These are phyloP conservation scores for Penicillium sp. DNA, from an alignment of 2,329 filamentous ascomycete species.

Conservation along the genomic window DNA sequence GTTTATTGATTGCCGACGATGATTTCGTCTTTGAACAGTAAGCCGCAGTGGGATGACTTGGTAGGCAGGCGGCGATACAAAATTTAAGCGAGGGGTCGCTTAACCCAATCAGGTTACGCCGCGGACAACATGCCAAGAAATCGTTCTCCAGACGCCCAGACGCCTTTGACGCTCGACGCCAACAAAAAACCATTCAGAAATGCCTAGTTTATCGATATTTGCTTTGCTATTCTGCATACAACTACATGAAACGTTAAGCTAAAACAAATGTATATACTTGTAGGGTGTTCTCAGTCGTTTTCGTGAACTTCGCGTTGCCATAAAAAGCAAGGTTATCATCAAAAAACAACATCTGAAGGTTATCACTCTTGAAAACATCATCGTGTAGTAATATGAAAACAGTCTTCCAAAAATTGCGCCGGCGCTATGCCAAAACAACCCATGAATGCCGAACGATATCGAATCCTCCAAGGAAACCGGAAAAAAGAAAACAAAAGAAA, in stretches of 20 bases:
- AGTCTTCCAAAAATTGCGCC: constrained; percentile 17
- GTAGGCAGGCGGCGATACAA: constrained; percentile 34
- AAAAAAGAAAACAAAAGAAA: background rate
- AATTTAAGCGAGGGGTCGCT: constrained; percentile 44
- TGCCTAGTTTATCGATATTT: background rate
- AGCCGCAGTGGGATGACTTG: constrained; percentile 25
- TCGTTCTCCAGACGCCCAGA: background rate
- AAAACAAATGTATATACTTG: constrained; percentile 12
- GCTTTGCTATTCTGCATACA: constrained; percentile 12
- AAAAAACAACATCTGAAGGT: constrained; percentile 2
- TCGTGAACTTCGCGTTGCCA: background rate
- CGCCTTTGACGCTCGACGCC: background rate
- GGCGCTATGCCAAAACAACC: constrained; percentile 19
- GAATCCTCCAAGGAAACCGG: constrained; percentile 2
- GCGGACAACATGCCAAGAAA: background rate
- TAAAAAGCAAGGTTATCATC: constrained; percentile 8
- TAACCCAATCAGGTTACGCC: constrained; percentile 29
- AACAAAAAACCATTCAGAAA: background rate
- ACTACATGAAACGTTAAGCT: constrained; percentile 13
- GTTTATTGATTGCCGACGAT: constrained; percentile 16
- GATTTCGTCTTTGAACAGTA: constrained; percentile 23
- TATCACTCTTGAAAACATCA: constrained; percentile 6
- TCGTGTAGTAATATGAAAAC: constrained; percentile 10
- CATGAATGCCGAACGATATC: constrained; percentile 10
- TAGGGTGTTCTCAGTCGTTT: constrained; percentile 10